Percentiles rank a stretch among this genome's conserved stretches.
Conservation (phyloP, 2,329 filamentous ascomycete species). For the Pestalotiopsis sp. region DNA sequence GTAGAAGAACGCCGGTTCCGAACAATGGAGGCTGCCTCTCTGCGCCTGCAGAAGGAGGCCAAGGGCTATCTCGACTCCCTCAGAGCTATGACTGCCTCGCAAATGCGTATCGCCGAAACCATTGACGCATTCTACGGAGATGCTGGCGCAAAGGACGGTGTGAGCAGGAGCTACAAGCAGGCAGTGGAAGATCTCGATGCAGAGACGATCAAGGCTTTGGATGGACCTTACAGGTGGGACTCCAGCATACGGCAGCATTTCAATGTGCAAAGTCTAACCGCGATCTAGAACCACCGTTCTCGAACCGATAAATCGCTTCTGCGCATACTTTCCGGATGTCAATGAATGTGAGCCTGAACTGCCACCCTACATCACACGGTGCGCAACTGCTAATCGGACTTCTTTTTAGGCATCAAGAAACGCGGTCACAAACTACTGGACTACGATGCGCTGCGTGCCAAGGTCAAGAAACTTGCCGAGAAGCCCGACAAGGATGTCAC, state of each 20-base stretch:
- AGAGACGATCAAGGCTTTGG: conserved; percentile 96
- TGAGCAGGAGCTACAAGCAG: conserved; percentile 96
- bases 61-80: conserved; percentile 97
- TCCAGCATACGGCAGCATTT: not conserved
- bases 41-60: conserved; percentile 93
- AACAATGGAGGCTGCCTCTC: conserved; percentile 94
- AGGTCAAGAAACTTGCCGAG: conserved; percentile 95
- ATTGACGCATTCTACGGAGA: conserved; percentile 99
- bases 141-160: conserved; percentile 89
- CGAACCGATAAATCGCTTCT: conserved; percentile 94
- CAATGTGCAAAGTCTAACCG: conserved; percentile 9
- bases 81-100: conserved; percentile 97
- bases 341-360: conserved; percentile 74
- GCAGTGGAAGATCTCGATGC: conserved; percentile 97
- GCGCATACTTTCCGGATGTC: conserved; percentile 97
- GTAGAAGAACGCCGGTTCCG: conserved; percentile 96
- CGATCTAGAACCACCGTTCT: conserved; percentile 79
- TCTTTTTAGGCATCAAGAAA: conserved; percentile 82
- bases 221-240: conserved; percentile 83
- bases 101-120: conserved; percentile 99
- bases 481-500: conserved; percentile 99
- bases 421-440: conserved; percentile 97
- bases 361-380: not conserved
- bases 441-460: conserved; percentile 93
- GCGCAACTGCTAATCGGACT: not conserved